phyloP scores from a whole-genome alignment of 2,329 filamentous ascomycete genomes.

The Raffaelea deltoideospora region DNA sequence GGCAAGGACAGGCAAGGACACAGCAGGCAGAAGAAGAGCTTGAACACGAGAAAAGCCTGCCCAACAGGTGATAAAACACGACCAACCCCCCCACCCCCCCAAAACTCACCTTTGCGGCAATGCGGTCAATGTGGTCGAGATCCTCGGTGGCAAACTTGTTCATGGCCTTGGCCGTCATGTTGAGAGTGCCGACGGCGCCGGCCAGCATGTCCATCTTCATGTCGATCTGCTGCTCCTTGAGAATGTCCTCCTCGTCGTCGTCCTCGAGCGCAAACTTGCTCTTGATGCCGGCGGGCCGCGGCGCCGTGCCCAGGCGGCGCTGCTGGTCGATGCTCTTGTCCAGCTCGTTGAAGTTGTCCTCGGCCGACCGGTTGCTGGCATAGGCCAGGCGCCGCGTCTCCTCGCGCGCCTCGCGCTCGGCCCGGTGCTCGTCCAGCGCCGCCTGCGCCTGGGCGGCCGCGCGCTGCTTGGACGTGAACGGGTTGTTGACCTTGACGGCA shows the following conservation, averaged over 20 bases:
- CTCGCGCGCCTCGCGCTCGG: slow-evolving; percentile 51
- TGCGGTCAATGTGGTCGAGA: slow-evolving; percentile 57
- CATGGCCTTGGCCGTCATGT: slow-evolving; percentile 24
- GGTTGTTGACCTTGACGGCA: slow-evolving; percentile 60
- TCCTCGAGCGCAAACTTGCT: slow-evolving; percentile 12
- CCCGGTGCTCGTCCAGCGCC: slow-evolving; percentile 52
- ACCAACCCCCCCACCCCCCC: too few species aligned
- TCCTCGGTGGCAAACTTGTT: slow-evolving; percentile 47
- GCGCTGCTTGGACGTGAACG: slow-evolving; percentile 57
- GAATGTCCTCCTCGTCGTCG: slow-evolving; percentile 11
- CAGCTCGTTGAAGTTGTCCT: slow-evolving; percentile 33
- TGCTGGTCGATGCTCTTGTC: slow-evolving; percentile 45
- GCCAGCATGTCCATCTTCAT: slow-evolving; percentile 48
- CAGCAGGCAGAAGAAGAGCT: background rate
- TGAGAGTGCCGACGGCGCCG: slow-evolving; percentile 53
- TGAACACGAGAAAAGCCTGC: too few species aligned
- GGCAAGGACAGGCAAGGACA: background rate
- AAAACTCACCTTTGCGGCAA: slow-evolving; percentile 55
- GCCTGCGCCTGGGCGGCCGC: slow-evolving; percentile 50
- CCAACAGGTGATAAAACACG: background rate
- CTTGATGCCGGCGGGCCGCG: slow-evolving; percentile 15
- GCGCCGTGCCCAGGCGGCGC: slow-evolving; percentile 31
- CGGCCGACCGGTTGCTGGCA: slow-evolving; percentile 25
- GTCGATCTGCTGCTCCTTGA: slow-evolving; percentile 35
- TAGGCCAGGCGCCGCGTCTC: slow-evolving; percentile 25